phyloP scores from a whole-genome alignment of 345 rosid species.

The Citrus cavaleriei region DNA sequence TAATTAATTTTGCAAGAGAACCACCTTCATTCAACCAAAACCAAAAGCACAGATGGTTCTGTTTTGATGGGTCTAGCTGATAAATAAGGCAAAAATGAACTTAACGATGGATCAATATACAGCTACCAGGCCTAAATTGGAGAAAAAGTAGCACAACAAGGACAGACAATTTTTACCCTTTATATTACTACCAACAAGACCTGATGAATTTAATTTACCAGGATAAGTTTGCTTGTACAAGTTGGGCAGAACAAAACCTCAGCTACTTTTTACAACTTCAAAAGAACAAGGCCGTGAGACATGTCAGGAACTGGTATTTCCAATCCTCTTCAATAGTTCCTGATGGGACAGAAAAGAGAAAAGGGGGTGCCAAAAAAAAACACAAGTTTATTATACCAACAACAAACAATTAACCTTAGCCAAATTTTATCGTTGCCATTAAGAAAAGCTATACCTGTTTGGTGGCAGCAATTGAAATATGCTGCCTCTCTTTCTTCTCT shows the following conservation, averaged over 20 bases:
- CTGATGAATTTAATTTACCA: background rate
- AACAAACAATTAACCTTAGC: background rate
- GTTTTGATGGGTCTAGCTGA: background rate
- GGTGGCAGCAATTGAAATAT: conserved; percentile 43
- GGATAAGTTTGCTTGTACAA: background rate
- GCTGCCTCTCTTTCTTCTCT: conserved; percentile 66
- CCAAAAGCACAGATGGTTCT: background rate
- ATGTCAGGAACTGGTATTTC: conserved; percentile 41
- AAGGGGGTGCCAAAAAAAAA: background rate
- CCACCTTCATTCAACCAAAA: background rate
- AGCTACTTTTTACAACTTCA: conserved; percentile 17
- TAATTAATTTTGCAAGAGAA: background rate
- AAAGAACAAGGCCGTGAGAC: background rate
- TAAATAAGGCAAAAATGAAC: background rate
- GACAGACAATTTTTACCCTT: background rate
- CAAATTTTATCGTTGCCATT: background rate
- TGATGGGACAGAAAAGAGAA: background rate
- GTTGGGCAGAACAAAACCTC: background rate
- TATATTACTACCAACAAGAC: background rate
- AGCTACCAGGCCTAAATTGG: background rate
- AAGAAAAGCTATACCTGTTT: conserved; percentile 48
- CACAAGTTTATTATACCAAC: background rate
- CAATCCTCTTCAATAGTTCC: conserved; percentile 49
- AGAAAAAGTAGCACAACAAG: background rate
- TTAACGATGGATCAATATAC: background rate